Conservation (phyloP, 2,329 filamentous ascomycete genomes). For the Septoria petroselini region DNA sequence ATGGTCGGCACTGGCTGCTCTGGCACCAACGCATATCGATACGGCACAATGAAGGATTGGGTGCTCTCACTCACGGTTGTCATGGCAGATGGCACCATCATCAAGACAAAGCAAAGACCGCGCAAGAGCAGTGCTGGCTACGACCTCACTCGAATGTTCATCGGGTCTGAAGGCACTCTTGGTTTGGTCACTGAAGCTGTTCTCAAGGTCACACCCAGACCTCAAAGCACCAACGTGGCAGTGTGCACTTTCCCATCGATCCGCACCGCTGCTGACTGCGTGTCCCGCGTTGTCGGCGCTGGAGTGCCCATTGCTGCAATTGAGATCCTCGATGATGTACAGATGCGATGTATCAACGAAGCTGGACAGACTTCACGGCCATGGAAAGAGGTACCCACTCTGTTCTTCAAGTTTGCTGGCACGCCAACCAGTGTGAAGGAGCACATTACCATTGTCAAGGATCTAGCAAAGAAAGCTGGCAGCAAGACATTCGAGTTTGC, state of each 20-base stretch:
- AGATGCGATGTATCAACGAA: constrained; percentile 73
- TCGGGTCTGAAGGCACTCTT: constrained; percentile 87
- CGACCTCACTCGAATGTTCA: constrained; percentile 83
- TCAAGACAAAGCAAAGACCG: constrained; percentile 84
- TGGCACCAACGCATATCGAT: constrained; percentile 87
- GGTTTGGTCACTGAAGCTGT: constrained; percentile 89
- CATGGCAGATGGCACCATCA: constrained; percentile 81
- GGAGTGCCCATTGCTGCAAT: constrained; percentile 87
- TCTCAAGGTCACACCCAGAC: constrained; percentile 78
- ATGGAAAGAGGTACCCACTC: constrained; percentile 67
- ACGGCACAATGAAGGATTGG: constrained; percentile 95
- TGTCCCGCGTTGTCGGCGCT: constrained; percentile 72
- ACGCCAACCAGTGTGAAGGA: constrained; percentile 70
- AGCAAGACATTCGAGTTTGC: constrained; percentile 70
- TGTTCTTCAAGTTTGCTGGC: constrained; percentile 74
- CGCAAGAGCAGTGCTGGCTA: constrained; percentile 90
- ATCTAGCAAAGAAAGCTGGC: constrained; percentile 57
- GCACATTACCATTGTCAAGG: constrained; percentile 66
- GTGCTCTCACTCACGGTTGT: constrained; percentile 83
- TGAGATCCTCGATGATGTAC: constrained; percentile 86
- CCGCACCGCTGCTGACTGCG: constrained; percentile 72
- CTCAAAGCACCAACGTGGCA: constrained; percentile 75
- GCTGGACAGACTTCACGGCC: constrained; percentile 61
- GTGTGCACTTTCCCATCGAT: constrained; percentile 65
- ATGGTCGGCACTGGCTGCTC: constrained; percentile 76